These are phyloP conservation scores for Schizosaccharomyces pombe DNA, from an alignment of 805 yeast species.

Conservation along the genomic window DNA sequence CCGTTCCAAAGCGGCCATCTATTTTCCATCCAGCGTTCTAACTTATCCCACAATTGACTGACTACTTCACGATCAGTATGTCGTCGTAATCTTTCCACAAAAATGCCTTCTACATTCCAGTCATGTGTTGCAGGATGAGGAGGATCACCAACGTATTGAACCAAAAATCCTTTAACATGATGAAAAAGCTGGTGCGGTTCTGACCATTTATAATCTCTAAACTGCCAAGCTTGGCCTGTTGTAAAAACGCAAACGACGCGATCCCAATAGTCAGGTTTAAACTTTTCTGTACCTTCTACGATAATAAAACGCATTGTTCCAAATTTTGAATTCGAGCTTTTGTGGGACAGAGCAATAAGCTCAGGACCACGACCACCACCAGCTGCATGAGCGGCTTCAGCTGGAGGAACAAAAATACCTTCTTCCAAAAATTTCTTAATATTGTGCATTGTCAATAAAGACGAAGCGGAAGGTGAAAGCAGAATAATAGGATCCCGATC, in stretches of 20 bases:
- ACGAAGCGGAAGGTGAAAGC: constrained; percentile 59
- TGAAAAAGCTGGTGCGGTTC: constrained; percentile 64
- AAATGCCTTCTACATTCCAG: constrained; percentile 72
- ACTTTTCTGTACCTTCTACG: constrained; percentile 69
- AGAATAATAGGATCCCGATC: constrained; percentile 47
- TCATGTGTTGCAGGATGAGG: constrained; percentile 51
- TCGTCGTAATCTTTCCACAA: constrained; percentile 39
- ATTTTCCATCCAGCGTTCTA: constrained; percentile 44
- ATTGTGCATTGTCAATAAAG: constrained; percentile 40
- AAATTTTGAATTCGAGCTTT: constrained; percentile 10
- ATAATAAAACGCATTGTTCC: constrained; percentile 44
- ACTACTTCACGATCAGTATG: constrained; percentile 73
- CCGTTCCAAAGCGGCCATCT: constrained; percentile 1
- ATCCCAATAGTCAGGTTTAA: constrained; percentile 94
- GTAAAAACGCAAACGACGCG: constrained; percentile 87
- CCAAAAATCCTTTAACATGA: constrained; percentile 58
- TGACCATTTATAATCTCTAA: constrained; percentile 61
- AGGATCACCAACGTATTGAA: constrained; percentile 54
- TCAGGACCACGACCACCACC: constrained; percentile 9
- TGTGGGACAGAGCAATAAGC: background rate
- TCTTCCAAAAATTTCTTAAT: constrained; percentile 48
- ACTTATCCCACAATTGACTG: constrained; percentile 60
- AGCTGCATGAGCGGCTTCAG: constrained; percentile 14
- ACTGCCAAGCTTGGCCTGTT: constrained; percentile 96
- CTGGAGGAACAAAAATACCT: constrained; percentile 37